Conservation (phyloP, 805 yeast species). For the Cyberlindnera euphorbiae region DNA sequence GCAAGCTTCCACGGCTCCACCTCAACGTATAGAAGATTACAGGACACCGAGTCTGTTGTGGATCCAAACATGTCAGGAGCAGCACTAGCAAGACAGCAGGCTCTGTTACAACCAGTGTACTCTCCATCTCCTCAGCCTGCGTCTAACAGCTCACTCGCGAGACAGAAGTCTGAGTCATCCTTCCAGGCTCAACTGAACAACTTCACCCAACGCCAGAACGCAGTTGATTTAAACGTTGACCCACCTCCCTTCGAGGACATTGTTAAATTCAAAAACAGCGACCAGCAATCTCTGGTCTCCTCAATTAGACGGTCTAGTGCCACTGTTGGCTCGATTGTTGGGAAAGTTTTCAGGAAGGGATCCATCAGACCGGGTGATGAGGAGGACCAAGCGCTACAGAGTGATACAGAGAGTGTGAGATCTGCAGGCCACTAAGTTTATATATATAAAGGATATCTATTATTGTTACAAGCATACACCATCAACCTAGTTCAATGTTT, state of each 20-base stretch:
- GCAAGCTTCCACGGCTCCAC: slow-evolving; percentile 29
- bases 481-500: neutral
- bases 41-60: slow-evolving; percentile 2
- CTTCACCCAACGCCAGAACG: slow-evolving; percentile 9
- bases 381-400: slow-evolving; percentile 18
- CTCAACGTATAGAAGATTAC: slow-evolving; percentile 16
- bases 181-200: slow-evolving; percentile 21
- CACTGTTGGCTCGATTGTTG: slow-evolving; percentile 34
- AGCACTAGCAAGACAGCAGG: slow-evolving; percentile 39
- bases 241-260: slow-evolving; percentile 37
- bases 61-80: slow-evolving; percentile 32
- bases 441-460: too few relatives aligned
- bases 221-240: slow-evolving; percentile 25
- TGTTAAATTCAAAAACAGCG: slow-evolving; percentile 28
- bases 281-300: slow-evolving; percentile 26
- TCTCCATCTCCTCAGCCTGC: slow-evolving; percentile 19
- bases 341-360: slow-evolving; percentile 26
- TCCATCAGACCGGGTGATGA: slow-evolving; percentile 24
- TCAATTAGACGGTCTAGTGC: slow-evolving; percentile 40
- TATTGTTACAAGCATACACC: too few relatives aligned
- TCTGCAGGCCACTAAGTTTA: slow-evolving; percentile 1
- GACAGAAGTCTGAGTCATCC: slow-evolving; percentile 22
- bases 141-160: slow-evolving; percentile 8
- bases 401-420: slow-evolving; percentile 19
- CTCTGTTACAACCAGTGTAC: slow-evolving; percentile 19